Conservation (phyloP, 192 early-diverging fungal genomes). For the Coemansia sp. region DNA sequence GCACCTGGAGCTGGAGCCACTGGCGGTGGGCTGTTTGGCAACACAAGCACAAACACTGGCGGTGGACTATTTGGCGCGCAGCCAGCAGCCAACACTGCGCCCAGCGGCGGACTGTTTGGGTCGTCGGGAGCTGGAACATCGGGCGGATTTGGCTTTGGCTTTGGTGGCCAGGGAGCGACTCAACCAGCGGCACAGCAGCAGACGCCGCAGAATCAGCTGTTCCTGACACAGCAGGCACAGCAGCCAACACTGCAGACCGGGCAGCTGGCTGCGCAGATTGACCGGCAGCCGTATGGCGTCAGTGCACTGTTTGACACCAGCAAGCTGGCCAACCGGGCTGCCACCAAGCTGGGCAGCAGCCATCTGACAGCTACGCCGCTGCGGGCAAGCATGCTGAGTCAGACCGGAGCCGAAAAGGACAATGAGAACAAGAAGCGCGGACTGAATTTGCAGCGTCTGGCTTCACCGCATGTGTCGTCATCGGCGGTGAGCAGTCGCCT, state of each 20-base stretch:
- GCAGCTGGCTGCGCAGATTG: constrained; percentile 70
- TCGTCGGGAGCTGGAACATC: constrained; percentile 12
- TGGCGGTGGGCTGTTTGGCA: constrained; percentile 19
- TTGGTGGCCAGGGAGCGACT: constrained; percentile 3
- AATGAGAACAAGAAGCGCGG: constrained; percentile 65
- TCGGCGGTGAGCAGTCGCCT: constrained; percentile 59
- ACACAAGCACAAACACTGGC: neutral
- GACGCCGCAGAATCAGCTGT: neutral
- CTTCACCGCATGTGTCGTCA: constrained; percentile 68
- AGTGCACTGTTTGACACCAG: constrained; percentile 73
- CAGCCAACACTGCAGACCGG: constrained; percentile 16
- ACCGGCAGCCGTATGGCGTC: constrained; percentile 83
- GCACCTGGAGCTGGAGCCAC: constrained; percentile 6
- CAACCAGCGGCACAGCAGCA: neutral
- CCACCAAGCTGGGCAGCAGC: constrained; percentile 26
- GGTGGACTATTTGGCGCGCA: constrained; percentile 6
- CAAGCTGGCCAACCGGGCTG: constrained; percentile 24
- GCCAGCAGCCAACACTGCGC: constrained; percentile 14
- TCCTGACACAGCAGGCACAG: constrained; percentile 8
- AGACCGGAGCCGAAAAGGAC: constrained; percentile 41
- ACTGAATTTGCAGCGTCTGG: constrained; percentile 67
- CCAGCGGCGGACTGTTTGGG: constrained; percentile 4
- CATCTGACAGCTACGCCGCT: constrained; percentile 40
- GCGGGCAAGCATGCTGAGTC: constrained; percentile 29
- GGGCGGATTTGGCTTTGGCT: constrained; percentile 19